Percentiles rank a stretch among this genome's conserved stretches.
Evolutionary conservation across 495 filamentous ascomycete genomes (phyloP).

Genomic region (Hypoxylon cercidicola): DNA sequence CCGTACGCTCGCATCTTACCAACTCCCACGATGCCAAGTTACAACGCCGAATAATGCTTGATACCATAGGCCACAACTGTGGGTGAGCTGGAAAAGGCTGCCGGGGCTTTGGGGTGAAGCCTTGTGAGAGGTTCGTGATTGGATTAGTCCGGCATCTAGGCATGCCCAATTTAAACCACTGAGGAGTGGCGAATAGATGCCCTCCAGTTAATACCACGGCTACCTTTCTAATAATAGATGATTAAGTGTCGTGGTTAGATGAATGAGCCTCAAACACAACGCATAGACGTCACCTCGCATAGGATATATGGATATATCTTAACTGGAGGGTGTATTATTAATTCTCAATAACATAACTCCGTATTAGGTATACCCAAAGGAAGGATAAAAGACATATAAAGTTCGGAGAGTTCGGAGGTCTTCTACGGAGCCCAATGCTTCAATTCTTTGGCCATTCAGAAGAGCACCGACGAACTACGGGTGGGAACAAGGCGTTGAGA

Average conservation of each 20-base stretch:
- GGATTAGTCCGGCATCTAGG: constrained; percentile 7
- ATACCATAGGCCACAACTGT: constrained; percentile 9
- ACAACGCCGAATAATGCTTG: constrained; percentile 16
- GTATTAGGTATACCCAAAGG: constrained; percentile 12
- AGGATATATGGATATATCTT: constrained; percentile 18
- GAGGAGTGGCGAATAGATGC: constrained; percentile 14
- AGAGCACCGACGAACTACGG: not conserved
- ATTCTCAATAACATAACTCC: constrained; percentile 20
- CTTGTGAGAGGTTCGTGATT: not conserved
- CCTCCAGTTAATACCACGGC: constrained; percentile 5
- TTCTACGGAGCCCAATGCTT: constrained; percentile 2
- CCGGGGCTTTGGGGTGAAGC: not conserved
- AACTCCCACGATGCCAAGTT: constrained; percentile 24
- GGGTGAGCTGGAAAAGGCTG: constrained; percentile 5
- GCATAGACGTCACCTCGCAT: constrained; percentile 17
- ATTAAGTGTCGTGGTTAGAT: constrained; percentile 7
- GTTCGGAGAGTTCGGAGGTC: not conserved
- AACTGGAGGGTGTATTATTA: constrained; percentile 17
- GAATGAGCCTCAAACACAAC: constrained; percentile 14
- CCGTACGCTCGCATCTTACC: constrained; percentile 4
- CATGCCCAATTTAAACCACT: constrained; percentile 1
- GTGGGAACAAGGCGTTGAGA: not conserved
- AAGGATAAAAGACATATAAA: constrained; percentile 3
- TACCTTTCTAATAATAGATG: constrained; percentile 10
- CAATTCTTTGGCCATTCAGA: constrained; percentile 13